Base-by-base conservation (phyloP, 768 basidiomycete species). In the Lentinus tigrinus region DNA sequence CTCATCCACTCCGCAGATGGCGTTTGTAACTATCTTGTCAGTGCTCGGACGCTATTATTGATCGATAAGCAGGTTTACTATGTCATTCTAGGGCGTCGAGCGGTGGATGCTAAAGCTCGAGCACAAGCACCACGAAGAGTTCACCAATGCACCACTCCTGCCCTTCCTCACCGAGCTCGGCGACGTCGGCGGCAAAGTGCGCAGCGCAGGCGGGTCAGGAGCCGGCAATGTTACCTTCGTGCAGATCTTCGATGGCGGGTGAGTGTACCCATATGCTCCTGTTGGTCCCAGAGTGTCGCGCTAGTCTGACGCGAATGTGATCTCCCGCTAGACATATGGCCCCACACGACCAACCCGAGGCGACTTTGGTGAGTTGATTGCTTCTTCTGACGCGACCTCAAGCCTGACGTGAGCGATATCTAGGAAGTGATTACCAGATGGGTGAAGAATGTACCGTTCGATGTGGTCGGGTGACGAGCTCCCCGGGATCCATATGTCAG, bases 211-310 rank as follows among this genome's bases (percentile, higher is more conserved):
- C 36, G 67, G 70, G 9, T 70, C 69, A 6, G 69, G 65, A 0
- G 77, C 78, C 16, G 81, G 81, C 9, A 80, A 79, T 63, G 69
- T 80, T 47, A 78, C 82, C 14, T 83, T 77, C 58, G 77, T 82
- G 28, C 67, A 74, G 23, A 72, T 85, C 42, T 72, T 75, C 60
- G 78, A 82, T 28, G 82, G 81, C 36, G 83, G 82, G 61, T 81
- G 37, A 38, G 61, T 53, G 43, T 23, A 3, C 43, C 3, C 43
- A 5, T 46, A 46, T 46, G 21, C 13, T 19, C 43, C 21, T 46
- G 43, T 46, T 46, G 43, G 43, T 46, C 43, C 43, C 21, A 8
- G 43, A 1, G 23, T 46, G 43, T 24, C 43, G 19, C 21, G 43
- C 21, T 11, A 19, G 21, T 44, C 43, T 31, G 11, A 31, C 31